These are phyloP conservation scores for Hemisphaericaspora subhashii DNA, from an alignment of 1,139 yeast species.

Conservation along the genomic window DNA sequence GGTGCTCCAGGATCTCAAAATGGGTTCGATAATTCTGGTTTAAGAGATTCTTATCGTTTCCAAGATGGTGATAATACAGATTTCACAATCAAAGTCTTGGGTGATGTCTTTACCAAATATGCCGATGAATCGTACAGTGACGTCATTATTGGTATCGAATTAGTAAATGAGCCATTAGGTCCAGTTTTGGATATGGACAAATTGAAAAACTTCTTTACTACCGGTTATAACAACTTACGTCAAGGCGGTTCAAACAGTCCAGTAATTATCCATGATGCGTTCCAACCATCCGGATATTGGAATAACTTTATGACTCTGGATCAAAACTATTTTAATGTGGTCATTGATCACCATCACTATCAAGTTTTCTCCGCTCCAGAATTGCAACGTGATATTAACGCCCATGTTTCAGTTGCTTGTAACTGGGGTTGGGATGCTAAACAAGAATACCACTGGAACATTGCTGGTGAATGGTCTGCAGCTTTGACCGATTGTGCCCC, in stretches of 20 bases:
- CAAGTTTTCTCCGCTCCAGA: slow-evolving; percentile 76
- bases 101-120: slow-evolving; percentile 54
- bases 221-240: slow-evolving; percentile 58
- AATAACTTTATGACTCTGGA: slow-evolving; percentile 49
- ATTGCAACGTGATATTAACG: slow-evolving; percentile 54
- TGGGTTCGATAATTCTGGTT: slow-evolving; percentile 94
- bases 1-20: slow-evolving; percentile 98
- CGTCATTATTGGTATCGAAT: slow-evolving; percentile 79
- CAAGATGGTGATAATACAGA: slow-evolving; percentile 52
- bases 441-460: slow-evolving; percentile 68
- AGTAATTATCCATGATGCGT: slow-evolving; percentile 73
- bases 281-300: slow-evolving; percentile 63
- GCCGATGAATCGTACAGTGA: slow-evolving; percentile 65
- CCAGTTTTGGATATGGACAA: slow-evolving; percentile 57
- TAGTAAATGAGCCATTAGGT: slow-evolving; percentile 89
- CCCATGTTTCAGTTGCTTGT: slow-evolving; percentile 67
- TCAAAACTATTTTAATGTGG: slow-evolving; percentile 55
- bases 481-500: slow-evolving; percentile 91
- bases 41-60: slow-evolving; percentile 65
- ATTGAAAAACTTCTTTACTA: slow-evolving; percentile 55
- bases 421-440: slow-evolving; percentile 52
- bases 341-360: slow-evolving; percentile 89
- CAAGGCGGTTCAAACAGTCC: slow-evolving; percentile 48
- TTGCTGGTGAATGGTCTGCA: slow-evolving; percentile 91
- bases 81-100: slow-evolving; percentile 52